These are phyloP conservation scores for Schizonepeta tenuifolia DNA, from an alignment of 257 asterid species.

Conservation along the genomic window DNA sequence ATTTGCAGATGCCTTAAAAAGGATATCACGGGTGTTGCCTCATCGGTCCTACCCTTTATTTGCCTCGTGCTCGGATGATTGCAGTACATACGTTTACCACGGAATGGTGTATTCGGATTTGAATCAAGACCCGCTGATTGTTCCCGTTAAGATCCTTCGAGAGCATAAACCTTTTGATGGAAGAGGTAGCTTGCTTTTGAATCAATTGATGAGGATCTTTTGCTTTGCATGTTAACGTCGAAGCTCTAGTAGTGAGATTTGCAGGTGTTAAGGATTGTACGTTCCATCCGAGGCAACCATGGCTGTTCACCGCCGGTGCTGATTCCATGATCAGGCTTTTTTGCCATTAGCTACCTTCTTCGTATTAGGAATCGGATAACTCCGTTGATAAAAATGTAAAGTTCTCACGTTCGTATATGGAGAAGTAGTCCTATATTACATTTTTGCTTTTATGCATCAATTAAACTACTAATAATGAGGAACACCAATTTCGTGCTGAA, in stretches of 20 bases:
- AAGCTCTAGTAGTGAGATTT: slow-evolving; percentile 19
- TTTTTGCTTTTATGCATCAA: too few species aligned
- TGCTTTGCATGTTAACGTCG: not conserved
- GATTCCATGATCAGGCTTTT: slow-evolving; percentile 88
- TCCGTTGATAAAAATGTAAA: not conserved
- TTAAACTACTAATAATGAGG: too few species aligned
- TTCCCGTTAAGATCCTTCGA: slow-evolving; percentile 85
- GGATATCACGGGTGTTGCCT: slow-evolving; percentile 75
- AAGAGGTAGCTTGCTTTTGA: slow-evolving; percentile 61
- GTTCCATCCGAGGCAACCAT: slow-evolving; percentile 97
- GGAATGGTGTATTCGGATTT: slow-evolving; percentile 96
- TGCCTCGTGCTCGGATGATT: slow-evolving; percentile 89
- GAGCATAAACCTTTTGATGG: slow-evolving; percentile 78
- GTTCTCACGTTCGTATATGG: too few species aligned
- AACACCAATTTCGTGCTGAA: too few species aligned
- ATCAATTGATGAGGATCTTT: too few species aligned
- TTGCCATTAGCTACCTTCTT: slow-evolving; percentile 51
- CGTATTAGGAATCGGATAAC: not conserved
- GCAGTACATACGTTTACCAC: slow-evolving; percentile 83
- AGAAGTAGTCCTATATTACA: too few species aligned
- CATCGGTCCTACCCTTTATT: slow-evolving; percentile 92
- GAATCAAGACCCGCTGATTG: slow-evolving; percentile 83
- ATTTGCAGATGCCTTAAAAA: slow-evolving; percentile 73
- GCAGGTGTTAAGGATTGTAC: slow-evolving; percentile 92
- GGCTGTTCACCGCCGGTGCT: slow-evolving; percentile 92